Evolutionary conservation across 1,284 basidiomycete species (phyloP), one percentile per base, ranked within the genome.

Genomic region (Volvariella surrecta): DNA sequence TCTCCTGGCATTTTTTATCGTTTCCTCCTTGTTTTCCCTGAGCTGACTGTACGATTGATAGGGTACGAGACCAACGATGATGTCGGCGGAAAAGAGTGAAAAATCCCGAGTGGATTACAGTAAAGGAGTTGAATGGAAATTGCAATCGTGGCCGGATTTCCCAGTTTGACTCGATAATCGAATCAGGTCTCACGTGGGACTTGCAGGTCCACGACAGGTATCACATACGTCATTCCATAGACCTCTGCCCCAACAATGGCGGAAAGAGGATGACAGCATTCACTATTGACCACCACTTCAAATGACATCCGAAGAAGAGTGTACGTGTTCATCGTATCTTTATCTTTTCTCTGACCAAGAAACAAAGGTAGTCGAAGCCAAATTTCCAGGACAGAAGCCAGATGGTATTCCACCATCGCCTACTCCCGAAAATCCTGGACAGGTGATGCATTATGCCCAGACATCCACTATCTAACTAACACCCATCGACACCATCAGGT

Each of bases 1-100:
- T 83, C 78, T 50, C 69, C 73, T 17, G 79, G 62, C 79, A 82
- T 81, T 34, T 48, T 58, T 6, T 31, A 30, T 16, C 21, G 6
- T 6, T 15, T 35, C 6, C n/a, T 16, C 13, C n/a, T n/a, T n/a
- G n/a, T n/a, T n/a, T n/a, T n/a, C 34, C 18, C n/a, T 35, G 34
- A 24, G 10, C 37, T 18, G 20, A 45, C 24, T 28, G 28, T 17
- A 34, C 16, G 39, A 41, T 28, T 18, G 30, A 39, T 22, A 17
- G 13, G 30, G 39, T 21, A 21, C 37, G n/a, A n/a, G n/a, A n/a
- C n/a, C n/a, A n/a, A n/a, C n/a, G n/a, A 16, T 30, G 16, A 16
- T 32, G 16, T 21, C 22, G 20, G 16, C 38, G 40, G 45, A 45
- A 39, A 45, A 24, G 28, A 28, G 21, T 39, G 42, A 31, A 28